phyloP scores from a whole-genome alignment of 2,329 filamentous ascomycete genomes.

The Cladorrhinum sp. region DNA sequence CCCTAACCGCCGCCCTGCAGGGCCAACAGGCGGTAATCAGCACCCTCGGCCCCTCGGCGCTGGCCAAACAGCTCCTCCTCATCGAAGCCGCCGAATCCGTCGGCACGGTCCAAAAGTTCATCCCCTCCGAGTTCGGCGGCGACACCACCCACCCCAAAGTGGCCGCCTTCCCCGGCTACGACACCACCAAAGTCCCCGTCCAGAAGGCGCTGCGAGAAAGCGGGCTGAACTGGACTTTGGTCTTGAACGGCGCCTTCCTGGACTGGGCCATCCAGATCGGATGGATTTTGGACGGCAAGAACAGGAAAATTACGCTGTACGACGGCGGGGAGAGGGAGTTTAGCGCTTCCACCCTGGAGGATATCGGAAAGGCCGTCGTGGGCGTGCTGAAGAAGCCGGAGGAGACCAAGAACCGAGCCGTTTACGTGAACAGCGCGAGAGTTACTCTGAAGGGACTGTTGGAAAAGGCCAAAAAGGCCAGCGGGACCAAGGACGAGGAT shows the following conservation, averaged over 20 bases:
- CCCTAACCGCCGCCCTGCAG: conserved; percentile 44
- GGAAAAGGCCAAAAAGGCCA: conserved; percentile 48
- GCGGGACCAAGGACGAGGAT: conserved; percentile 32
- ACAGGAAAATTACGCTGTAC: conserved; percentile 49
- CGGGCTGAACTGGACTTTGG: conserved; percentile 54
- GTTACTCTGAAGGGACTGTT: conserved; percentile 57
- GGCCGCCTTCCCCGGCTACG: conserved; percentile 23
- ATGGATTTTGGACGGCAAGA: conserved; percentile 47
- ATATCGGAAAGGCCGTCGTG: conserved; percentile 50
- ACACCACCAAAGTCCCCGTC: conserved; percentile 22
- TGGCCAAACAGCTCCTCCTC: conserved; percentile 46
- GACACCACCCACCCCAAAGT: conserved; percentile 24
- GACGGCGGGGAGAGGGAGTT: conserved; percentile 54
- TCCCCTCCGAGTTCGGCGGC: conserved; percentile 51
- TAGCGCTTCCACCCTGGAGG: conserved; percentile 47
- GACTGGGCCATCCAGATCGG: conserved; percentile 54
- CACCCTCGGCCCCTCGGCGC: conserved; percentile 41
- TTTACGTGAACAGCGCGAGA: conserved; percentile 43
- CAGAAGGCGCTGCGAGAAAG: conserved; percentile 50
- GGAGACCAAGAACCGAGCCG: conserved; percentile 53
- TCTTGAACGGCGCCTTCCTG: conserved; percentile 57
- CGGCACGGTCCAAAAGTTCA: conserved; percentile 51
- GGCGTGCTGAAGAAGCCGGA: conserved; percentile 45
- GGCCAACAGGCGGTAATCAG: conserved; percentile 55
- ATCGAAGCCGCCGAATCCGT: conserved; percentile 54